Conservation (phyloP, 805 yeast species). For the Kockiozyma suomiensis region DNA sequence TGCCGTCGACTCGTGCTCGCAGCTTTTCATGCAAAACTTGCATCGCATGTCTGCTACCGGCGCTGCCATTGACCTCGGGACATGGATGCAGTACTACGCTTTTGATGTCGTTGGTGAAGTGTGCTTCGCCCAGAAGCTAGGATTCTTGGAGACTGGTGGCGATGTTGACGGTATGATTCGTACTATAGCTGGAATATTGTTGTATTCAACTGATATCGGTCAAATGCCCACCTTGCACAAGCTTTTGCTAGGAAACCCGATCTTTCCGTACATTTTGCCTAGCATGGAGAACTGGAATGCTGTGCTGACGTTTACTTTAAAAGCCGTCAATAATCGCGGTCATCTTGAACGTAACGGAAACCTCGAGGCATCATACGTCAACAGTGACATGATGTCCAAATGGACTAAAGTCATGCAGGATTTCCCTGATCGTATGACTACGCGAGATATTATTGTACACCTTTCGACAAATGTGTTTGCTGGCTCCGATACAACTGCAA, state of each 20-base stretch:
- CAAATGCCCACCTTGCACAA: neutral
- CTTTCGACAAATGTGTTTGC: conserved; percentile 6
- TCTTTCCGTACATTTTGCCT: neutral
- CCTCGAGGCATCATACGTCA: neutral
- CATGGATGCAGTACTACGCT: conserved; percentile 8
- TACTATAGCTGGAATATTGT: conserved; percentile 4
- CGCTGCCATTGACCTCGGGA: neutral
- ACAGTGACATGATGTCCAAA: conserved; percentile 4
- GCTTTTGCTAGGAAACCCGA: conserved; percentile 5
- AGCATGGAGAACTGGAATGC: conserved; percentile 10
- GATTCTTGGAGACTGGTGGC: conserved; percentile 9
- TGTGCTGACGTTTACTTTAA: neutral
- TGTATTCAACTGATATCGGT: neutral
- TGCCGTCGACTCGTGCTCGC: conserved; percentile 3
- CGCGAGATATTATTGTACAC: conserved; percentile 6
- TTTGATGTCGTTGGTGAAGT: conserved; percentile 14
- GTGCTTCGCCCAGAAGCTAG: neutral
- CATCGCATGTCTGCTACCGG: neutral
- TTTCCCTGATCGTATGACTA: neutral
- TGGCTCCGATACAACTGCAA: conserved; percentile 8
- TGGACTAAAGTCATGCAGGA: conserved; percentile 8
- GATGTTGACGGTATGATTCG: conserved; percentile 10
- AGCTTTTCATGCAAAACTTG: neutral
- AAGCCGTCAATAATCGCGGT: conserved; percentile 7
- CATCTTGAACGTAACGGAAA: neutral